These are phyloP conservation scores for Linnemannia zychae DNA, from an alignment of 192 early-diverging fungal species.

Conservation along the genomic window DNA sequence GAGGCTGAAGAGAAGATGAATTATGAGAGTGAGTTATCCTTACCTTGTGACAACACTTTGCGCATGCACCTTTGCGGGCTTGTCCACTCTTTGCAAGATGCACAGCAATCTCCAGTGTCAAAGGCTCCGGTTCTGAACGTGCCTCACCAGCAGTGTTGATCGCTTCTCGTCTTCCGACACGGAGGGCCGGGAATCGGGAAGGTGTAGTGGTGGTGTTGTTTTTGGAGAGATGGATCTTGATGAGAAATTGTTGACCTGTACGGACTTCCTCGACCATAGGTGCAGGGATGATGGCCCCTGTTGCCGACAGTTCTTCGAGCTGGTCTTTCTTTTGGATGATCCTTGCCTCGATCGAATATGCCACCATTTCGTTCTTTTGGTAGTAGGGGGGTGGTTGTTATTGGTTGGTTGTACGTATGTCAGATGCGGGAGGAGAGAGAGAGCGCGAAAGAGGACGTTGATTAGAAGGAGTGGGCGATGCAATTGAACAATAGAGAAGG, in stretches of 20 bases:
- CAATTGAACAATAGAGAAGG: not conserved
- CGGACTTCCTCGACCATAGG: conserved; percentile 44
- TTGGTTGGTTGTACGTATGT: not conserved
- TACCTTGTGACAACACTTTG: conserved; percentile 57
- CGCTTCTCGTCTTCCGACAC: conserved; percentile 37
- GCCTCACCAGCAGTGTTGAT: conserved; percentile 49
- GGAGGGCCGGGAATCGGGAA: conserved; percentile 20
- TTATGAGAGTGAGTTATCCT: not conserved
- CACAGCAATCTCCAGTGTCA: conserved; percentile 43
- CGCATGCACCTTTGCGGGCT: conserved; percentile 41
- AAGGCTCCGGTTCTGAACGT: conserved; percentile 34
- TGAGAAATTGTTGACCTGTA: conserved; percentile 54
- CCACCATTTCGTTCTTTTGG: conserved; percentile 17
- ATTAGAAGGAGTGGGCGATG: not conserved
- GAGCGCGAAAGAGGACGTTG: not conserved
- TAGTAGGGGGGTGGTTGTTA: not conserved
- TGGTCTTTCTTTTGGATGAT: conserved; percentile 56
- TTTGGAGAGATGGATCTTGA: conserved; percentile 39
- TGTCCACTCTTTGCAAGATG: conserved; percentile 44
- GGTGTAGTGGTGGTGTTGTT: conserved; percentile 1
- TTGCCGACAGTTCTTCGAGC: conserved; percentile 41
- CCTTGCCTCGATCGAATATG: conserved; percentile 37
- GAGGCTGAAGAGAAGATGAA: not conserved
- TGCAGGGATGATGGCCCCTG: conserved; percentile 14
- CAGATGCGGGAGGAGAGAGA: not conserved